phyloP scores from a whole-genome alignment of 2,329 filamentous ascomycete genomes.

The Rutstroemia sp. region DNA sequence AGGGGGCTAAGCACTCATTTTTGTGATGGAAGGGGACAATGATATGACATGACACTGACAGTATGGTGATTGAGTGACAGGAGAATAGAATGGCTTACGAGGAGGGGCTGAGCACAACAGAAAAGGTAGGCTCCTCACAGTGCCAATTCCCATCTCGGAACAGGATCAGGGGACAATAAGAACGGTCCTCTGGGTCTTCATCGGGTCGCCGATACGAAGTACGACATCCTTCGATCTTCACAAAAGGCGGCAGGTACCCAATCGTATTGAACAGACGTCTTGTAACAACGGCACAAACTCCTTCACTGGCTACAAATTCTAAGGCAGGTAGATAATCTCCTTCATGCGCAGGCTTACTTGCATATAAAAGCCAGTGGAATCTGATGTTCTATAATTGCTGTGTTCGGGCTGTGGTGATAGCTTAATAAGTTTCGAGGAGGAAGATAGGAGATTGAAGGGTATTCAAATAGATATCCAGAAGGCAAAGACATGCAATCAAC shows the following conservation, averaged over 20 bases:
- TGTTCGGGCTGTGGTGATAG: background rate
- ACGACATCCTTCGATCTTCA: background rate
- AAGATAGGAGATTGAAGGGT: no score
- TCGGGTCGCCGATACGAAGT: conserved; percentile 2
- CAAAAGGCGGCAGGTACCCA: no score
- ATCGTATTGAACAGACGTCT: background rate
- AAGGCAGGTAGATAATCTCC: background rate
- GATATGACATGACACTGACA: no score
- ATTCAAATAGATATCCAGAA: no score
- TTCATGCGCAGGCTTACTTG: conserved; percentile 4
- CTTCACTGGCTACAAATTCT: background rate
- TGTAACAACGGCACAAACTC: background rate
- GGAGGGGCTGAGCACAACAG: background rate
- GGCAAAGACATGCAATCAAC: no score
- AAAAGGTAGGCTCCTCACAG: background rate
- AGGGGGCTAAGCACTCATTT: background rate
- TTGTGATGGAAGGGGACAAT: no score
- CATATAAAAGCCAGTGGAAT: background rate
- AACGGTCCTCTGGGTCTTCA: background rate
- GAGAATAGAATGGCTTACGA: background rate
- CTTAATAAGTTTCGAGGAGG: background rate
- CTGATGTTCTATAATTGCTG: background rate
- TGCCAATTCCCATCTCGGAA: background rate
- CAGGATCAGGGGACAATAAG: background rate
- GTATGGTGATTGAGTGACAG: background rate